A percentile compares a stretch with the other conserved stretches of the same genome.
Conservation (phyloP, 495 filamentous ascomycete genomes). For the Podospora comata region DNA sequence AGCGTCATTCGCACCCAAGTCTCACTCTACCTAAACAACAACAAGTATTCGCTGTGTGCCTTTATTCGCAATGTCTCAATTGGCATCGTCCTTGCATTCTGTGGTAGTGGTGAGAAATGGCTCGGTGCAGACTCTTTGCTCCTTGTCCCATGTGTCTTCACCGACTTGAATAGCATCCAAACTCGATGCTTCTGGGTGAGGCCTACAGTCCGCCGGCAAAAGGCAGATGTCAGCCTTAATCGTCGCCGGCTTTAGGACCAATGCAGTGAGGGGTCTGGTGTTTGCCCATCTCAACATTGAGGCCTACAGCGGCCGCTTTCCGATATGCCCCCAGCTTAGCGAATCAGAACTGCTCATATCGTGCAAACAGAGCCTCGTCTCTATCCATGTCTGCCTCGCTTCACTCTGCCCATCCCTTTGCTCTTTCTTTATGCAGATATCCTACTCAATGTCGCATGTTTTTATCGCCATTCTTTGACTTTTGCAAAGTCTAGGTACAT, state of each 20-base stretch:
- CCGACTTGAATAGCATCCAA: background rate
- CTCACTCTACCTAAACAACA: background rate
- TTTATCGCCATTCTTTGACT: background rate
- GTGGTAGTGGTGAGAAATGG: background rate
- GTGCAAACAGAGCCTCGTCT: background rate
- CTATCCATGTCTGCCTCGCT: background rate
- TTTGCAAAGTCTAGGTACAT: background rate
- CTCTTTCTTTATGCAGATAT: background rate
- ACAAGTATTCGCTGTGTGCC: background rate
- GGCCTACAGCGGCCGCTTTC: background rate
- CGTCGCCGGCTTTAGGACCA: background rate
- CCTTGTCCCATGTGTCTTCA: too few relatives aligned
- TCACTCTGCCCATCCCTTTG: background rate
- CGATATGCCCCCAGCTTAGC: background rate
- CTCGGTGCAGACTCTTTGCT: background rate
- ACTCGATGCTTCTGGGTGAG: background rate
- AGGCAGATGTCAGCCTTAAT: background rate
- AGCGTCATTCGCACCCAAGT: background rate
- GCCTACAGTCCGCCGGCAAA: background rate
- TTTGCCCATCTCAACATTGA: background rate
- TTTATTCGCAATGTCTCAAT: background rate
- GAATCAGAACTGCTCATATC: background rate
- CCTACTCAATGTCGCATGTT: background rate
- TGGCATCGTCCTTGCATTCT: background rate
- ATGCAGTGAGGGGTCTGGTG: background rate